phyloP scores from a whole-genome alignment of 352 stramenopile genomes.

The Phytophthora sansomeana region DNA sequence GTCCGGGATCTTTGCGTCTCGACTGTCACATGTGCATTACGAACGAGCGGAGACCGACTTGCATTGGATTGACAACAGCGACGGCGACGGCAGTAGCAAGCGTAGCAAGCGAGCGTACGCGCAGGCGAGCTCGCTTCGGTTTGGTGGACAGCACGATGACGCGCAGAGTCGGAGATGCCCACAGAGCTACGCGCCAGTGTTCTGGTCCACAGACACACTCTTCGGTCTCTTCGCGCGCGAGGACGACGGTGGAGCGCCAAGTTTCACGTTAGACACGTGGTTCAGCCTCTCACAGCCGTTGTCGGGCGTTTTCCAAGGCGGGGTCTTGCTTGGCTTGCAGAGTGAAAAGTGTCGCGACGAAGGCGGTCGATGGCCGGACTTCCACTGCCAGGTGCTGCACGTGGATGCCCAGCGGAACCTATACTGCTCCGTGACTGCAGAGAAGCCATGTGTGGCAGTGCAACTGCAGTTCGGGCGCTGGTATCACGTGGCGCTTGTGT shows the following conservation, averaged over 20 bases:
- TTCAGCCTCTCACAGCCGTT: constrained; percentile 51
- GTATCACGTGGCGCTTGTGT: constrained; percentile 34
- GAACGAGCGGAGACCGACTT: constrained; percentile 10
- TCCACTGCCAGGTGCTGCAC: constrained; percentile 19
- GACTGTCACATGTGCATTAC: constrained; percentile 34
- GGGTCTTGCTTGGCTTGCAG: constrained; percentile 56
- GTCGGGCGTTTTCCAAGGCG: constrained; percentile 42
- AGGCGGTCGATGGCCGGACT: constrained; percentile 12
- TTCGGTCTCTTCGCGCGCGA: constrained; percentile 42
- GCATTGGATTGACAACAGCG: constrained; percentile 18
- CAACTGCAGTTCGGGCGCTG: constrained; percentile 20
- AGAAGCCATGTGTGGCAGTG: constrained; percentile 5
- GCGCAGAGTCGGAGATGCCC: neutral
- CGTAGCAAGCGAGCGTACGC: constrained; percentile 28
- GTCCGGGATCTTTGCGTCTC: constrained; percentile 20
- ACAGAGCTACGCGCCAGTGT: constrained; percentile 14
- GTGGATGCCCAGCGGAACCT: constrained; percentile 21
- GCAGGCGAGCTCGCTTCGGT: constrained; percentile 20
- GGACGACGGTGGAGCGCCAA: constrained; percentile 12
- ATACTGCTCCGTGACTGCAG: constrained; percentile 18
- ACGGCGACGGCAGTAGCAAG: too few relatives aligned
- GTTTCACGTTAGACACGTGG: constrained; percentile 60
- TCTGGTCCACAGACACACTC: constrained; percentile 28
- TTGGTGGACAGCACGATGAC: constrained; percentile 16
- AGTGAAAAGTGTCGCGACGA: constrained; percentile 28